Evolutionary conservation across 441 rosid genomes (phyloP).

Genomic region (Jatropha podagrica): DNA sequence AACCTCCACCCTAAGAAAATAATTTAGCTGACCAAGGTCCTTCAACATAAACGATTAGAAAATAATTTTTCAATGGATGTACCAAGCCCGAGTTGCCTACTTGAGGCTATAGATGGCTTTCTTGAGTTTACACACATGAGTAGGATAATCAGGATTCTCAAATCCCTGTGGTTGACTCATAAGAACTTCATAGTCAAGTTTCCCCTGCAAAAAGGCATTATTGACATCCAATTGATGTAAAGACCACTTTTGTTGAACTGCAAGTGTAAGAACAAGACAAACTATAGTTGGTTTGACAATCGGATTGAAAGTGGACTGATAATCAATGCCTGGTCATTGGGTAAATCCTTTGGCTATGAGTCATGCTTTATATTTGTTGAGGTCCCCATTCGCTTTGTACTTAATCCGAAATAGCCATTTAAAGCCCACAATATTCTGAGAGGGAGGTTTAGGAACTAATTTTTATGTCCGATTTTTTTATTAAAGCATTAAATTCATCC

Average conservation of each 20-base stretch:
- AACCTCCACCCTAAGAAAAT: neutral
- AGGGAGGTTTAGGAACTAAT: neutral
- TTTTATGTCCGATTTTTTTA: neutral
- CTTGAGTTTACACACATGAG: neutral
- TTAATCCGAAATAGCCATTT: constrained; percentile 1
- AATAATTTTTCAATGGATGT: too few relatives aligned
- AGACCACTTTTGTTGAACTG: too few relatives aligned
- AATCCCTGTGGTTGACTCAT: neutral
- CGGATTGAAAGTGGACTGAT: too few relatives aligned
- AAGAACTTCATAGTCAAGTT: neutral
- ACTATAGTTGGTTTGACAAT: too few relatives aligned
- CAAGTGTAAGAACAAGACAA: too few relatives aligned
- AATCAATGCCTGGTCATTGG: neutral
- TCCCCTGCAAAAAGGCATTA: neutral
- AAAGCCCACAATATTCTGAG: neutral
- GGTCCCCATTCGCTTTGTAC: neutral
- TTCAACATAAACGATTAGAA: neutral
- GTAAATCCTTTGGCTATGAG: neutral
- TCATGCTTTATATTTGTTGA: neutral
- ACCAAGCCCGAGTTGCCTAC: too few relatives aligned
- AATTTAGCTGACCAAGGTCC: neutral
- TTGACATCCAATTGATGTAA: too few relatives aligned
- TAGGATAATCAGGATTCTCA: neutral
- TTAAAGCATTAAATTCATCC: neutral
- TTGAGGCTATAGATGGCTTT: neutral